Evolutionary conservation across 208 protist genomes (phyloP), one percentile per base, ranked within the genome.

Genomic region (Porcisia deanei): DNA sequence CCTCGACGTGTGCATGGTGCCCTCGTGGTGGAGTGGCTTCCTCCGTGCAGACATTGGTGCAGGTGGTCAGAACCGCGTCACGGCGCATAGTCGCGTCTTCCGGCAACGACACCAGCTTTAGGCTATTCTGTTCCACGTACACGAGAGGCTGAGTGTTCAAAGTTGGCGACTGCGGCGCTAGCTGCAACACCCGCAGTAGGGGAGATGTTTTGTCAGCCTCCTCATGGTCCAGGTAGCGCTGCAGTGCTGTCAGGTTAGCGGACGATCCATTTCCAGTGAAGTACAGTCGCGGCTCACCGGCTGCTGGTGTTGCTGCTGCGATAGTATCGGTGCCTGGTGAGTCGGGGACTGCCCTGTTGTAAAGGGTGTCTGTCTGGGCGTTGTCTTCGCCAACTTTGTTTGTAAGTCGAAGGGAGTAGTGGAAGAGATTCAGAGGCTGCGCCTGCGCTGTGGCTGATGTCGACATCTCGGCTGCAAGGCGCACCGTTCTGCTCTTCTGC

Each of bases 41-140:
- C 25, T 55, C 5, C 57, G 54, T 75, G 57, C 54, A 75, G 37
- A 47, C 45, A 3, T 4, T 12, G 22, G 57, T 45, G 18, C 71
- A 75, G 39, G 71, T 75, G 14, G 71, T 75, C 57, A 75, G 57
- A 22, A 75, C 55, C 10, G 57, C 71, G 16, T 39, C 58, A 6
- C 34, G 9, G 9, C 34, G 55, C 39, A 14, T 34, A 2, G 20
- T 20, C 71, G 57, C 37, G 41, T 47, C 71, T 25, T 14, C 12
- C n/a, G 25, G 53, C 16, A 39, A 12, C 45, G 45, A n/a, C 1
- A 12, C 45, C 7, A 25, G 43, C 20, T 9, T 55, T 25, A 1
- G 25, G 5, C 3, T 37, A 34, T 70, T 43, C 45, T 57, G 65
- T 43, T 75, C 71, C 5, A 75, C 57, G 57, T 75, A 75, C 20